Base-by-base conservation (phyloP, 176 grass and related monocot species). In the Oropetium thomaeum region DNA sequence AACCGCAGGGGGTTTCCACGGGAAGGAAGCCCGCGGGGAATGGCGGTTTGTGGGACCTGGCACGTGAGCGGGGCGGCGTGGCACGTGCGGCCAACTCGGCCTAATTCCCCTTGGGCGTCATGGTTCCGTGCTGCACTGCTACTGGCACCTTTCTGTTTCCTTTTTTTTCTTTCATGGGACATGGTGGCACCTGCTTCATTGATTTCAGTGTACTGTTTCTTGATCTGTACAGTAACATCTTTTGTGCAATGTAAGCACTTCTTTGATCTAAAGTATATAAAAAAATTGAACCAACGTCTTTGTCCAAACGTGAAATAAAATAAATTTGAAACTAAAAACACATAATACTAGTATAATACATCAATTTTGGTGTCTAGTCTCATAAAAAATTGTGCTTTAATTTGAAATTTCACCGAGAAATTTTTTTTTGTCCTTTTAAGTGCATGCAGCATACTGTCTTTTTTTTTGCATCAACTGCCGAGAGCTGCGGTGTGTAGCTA, bases 71-170 rank as follows among this genome's bases (percentile, higher is more conserved):
- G 77, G 84, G 51, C 71, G 71, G 72, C 70, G 86, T 26, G 57
- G 81, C 86, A 89, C 82, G 82, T 89, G 87, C 41, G 78, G 13
- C 4, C 82, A 68, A 34, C 74, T 11, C 61, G 27, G 27, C 49
- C 65, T 35, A 52, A 42, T 67, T 73, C 34, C 60, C 53, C 10
- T 6, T 60, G 20, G 9, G 4, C 23, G 33, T 69, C 74, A 69
- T 61, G 62, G 69, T 83, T 40, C 57, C 30, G 61, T 62, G 63
- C 35, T 39, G 27, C 51, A 25, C n/a, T 54, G 10, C 10, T 79
- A 37, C 35, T 66, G 29, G 54, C 19, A 70, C 61, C 34, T 73
- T 78, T 28, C 41, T 27, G 2, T 20, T 49, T 7, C 20, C 67
- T 0, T 4, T 6, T 20, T 68, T 29, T 59, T 28, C 33, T 34